phyloP scores from a whole-genome alignment of 2,329 filamentous ascomycete genomes.

The Fonsecaea multimorphosa region DNA sequence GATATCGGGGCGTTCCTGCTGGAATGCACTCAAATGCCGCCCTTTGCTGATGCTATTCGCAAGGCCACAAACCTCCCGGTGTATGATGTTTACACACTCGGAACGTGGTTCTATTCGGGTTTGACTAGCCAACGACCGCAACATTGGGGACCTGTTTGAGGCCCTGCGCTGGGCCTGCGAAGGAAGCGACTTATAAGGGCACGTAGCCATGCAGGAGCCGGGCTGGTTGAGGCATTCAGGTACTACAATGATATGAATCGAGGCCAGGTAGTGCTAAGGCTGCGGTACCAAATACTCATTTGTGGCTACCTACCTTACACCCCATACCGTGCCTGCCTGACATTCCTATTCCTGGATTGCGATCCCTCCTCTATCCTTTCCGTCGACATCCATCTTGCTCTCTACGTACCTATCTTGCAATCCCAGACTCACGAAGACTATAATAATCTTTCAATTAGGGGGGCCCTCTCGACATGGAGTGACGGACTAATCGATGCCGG shows the following conservation, averaged over 20 bases:
- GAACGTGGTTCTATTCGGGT: conserved; percentile 47
- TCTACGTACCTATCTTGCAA: too few relatives aligned
- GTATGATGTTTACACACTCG: conserved; percentile 49
- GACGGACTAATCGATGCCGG: not conserved
- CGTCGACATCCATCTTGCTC: too few relatives aligned
- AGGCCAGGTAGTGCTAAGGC: too few relatives aligned
- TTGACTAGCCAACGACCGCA: conserved; percentile 34
- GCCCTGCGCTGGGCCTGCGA: not conserved
- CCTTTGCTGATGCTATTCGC: conserved; percentile 45
- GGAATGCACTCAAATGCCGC: conserved; percentile 50
- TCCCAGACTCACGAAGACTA: too few relatives aligned
- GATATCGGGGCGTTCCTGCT: conserved; percentile 42
- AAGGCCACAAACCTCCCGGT: conserved; percentile 42
- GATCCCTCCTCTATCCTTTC: too few relatives aligned
- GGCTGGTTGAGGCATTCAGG: not conserved
- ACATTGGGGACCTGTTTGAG: conserved; percentile 16
- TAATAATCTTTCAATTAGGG: too few relatives aligned
- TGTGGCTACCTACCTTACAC: too few relatives aligned
- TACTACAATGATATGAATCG: too few relatives aligned
- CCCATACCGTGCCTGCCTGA: too few relatives aligned
- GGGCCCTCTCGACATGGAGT: too few relatives aligned
- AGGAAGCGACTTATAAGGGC: conserved; percentile 2
- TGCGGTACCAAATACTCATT: too few relatives aligned
- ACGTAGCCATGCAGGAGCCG: not conserved
- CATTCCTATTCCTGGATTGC: too few relatives aligned